These are phyloP conservation scores for Cryptococcus maquisensis DNA, from an alignment of 1,284 basidiomycete genomes.

Conservation along the genomic window DNA sequence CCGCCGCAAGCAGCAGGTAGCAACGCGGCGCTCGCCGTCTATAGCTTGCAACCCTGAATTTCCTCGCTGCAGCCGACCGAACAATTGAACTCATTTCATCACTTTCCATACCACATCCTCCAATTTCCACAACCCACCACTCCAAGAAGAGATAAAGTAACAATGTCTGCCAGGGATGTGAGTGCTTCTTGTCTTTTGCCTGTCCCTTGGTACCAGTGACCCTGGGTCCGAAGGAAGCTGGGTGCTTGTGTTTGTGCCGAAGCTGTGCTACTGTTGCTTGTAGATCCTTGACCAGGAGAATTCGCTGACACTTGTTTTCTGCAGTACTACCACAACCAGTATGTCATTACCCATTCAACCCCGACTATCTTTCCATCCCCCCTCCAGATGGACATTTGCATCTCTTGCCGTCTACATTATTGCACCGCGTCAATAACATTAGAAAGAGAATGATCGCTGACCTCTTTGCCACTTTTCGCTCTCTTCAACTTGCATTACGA, in stretches of 20 bases:
- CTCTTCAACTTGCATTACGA: neutral
- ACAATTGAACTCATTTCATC: too few species aligned
- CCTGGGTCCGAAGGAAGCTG: neutral
- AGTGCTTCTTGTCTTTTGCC: slow-evolving; percentile 10
- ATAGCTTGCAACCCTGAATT: too few species aligned
- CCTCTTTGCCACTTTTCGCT: neutral
- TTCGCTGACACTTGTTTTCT: neutral
- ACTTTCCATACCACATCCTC: too few species aligned
- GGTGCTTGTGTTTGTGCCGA: neutral
- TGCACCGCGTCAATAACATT: neutral
- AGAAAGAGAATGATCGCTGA: neutral
- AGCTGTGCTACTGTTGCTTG: neutral
- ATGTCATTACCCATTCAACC: slow-evolving; percentile 2
- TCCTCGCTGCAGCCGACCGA: too few species aligned
- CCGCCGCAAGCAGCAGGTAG: too few species aligned
- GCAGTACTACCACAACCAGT: slow-evolving; percentile 35
- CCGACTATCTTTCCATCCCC: neutral
- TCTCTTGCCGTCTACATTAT: neutral
- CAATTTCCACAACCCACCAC: too few species aligned
- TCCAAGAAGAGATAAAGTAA: neutral
- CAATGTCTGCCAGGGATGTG: slow-evolving; percentile 43
- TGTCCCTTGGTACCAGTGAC: neutral
- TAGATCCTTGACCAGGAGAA: neutral
- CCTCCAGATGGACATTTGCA: neutral
- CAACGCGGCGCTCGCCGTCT: too few species aligned